These are phyloP conservation scores for Pseudocercospora vitis DNA, from an alignment of 2,329 filamentous ascomycete genomes.

Conservation along the genomic window DNA sequence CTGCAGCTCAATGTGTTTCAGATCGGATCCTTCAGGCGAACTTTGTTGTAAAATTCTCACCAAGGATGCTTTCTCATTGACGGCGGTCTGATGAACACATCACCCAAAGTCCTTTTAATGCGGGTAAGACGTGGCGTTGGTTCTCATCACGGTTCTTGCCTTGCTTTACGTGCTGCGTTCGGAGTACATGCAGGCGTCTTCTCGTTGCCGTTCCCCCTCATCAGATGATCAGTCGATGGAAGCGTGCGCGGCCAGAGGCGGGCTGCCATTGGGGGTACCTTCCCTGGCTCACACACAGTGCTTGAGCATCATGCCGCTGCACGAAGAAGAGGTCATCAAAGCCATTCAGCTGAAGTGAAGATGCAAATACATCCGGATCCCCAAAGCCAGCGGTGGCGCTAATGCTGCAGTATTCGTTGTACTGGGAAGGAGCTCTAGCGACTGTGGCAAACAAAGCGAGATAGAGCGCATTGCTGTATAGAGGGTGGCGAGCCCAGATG, in stretches of 20 bases:
- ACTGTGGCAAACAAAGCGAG: not conserved
- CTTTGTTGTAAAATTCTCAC: not conserved
- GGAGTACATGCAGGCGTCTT: too few species aligned
- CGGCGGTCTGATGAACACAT: not conserved
- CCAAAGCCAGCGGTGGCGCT: not conserved
- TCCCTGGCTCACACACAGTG: too few species aligned
- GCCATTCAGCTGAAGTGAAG: conserved; percentile 11
- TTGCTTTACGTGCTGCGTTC: too few species aligned
- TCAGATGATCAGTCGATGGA: too few species aligned
- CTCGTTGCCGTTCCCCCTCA: too few species aligned
- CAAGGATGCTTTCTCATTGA: not conserved
- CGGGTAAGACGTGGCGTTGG: not conserved
- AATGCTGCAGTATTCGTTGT: not conserved
- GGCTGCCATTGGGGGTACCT: conserved; percentile 3
- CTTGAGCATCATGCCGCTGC: not conserved
- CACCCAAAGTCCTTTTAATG: not conserved
- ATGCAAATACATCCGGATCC: not conserved
- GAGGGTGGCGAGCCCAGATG: not conserved
- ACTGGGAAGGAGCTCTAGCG: conserved; percentile 11
- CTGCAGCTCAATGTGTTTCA: conserved; percentile 5
- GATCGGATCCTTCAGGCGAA: not conserved
- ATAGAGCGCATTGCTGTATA: conserved; percentile 1
- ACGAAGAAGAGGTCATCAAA: conserved; percentile 5
- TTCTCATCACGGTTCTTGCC: too few species aligned
- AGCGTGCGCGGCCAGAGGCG: too few species aligned